These are phyloP conservation scores for Podospora comata DNA, from an alignment of 495 filamentous ascomycete species.

Conservation along the genomic window DNA sequence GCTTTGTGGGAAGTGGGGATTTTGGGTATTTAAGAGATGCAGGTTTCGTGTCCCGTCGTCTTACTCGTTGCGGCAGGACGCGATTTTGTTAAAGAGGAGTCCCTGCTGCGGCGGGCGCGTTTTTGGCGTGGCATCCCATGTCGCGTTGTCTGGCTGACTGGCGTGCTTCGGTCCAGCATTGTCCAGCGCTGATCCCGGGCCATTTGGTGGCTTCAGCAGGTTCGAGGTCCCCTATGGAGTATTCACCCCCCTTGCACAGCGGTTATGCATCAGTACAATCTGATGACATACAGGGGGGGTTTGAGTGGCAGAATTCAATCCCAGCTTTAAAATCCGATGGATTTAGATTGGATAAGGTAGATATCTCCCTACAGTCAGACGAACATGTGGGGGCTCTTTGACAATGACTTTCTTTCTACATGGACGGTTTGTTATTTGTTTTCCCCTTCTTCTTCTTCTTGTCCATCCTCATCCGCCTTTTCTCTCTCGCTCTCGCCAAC, in stretches of 20 bases:
- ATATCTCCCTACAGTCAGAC: not conserved
- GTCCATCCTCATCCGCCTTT: too few species aligned
- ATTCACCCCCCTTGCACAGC: conserved; percentile 20
- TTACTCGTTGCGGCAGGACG: not conserved
- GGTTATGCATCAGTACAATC: not conserved
- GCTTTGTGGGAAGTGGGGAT: not conserved
- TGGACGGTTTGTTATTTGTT: too few species aligned
- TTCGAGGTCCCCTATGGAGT: not conserved
- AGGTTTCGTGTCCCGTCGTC: conserved; percentile 6
- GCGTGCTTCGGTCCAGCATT: conserved; percentile 10
- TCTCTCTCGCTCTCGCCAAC: too few species aligned
- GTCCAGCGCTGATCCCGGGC: conserved; percentile 12
- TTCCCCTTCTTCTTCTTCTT: too few species aligned
- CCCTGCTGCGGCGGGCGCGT: not conserved
- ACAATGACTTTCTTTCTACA: not conserved
- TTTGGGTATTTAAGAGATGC: not conserved
- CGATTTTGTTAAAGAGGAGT: conserved; percentile 5
- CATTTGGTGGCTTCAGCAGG: conserved; percentile 19
- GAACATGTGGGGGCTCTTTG: not conserved
- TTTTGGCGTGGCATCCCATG: not conserved
- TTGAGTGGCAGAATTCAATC: not conserved
- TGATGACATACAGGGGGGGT: conserved; percentile 8
- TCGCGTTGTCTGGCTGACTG: conserved; percentile 13
- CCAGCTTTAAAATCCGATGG: not conserved
- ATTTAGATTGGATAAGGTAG: too few species aligned